Conservation (phyloP, 805 yeast species). For the Wickerhamomyces rabaulensis region DNA sequence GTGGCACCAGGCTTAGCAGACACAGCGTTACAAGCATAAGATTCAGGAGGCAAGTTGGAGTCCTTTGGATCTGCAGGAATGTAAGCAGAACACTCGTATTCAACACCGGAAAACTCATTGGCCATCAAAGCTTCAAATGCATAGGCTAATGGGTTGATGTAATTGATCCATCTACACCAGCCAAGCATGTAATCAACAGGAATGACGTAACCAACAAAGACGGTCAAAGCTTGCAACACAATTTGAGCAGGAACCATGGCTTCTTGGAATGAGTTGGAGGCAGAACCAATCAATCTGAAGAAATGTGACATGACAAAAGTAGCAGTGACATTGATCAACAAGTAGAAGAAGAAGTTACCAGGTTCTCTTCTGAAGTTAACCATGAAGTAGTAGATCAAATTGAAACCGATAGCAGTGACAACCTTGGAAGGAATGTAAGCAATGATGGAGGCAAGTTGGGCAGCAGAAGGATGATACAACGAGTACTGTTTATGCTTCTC, state of each 20-base stretch:
- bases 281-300: conserved; percentile 47
- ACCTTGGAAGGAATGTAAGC: conserved; percentile 62
- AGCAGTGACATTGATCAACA: conserved; percentile 34
- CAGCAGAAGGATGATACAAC: conserved; percentile 69
- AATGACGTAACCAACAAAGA: conserved; percentile 52
- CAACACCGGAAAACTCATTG: conserved; percentile 43
- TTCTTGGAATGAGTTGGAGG: conserved; percentile 38
- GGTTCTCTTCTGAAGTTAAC: conserved; percentile 42
- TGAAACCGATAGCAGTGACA: conserved; percentile 37
- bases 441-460: conserved; percentile 56
- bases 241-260: conserved; percentile 55
- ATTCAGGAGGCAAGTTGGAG: conserved; percentile 22
- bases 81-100: conserved; percentile 39
- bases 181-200: conserved; percentile 51
- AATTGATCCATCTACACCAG: conserved; percentile 61
- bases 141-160: conserved; percentile 50
- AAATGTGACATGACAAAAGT: conserved; percentile 49
- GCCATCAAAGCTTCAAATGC: conserved; percentile 50
- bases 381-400: conserved; percentile 52
- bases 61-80: conserved; percentile 34
- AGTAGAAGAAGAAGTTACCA: conserved; percentile 50
- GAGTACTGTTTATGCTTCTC: conserved; percentile 70
- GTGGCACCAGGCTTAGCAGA: conserved; percentile 50
- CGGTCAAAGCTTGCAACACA: conserved; percentile 38
- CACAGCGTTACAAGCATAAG: conserved; percentile 49